Percentiles rank a stretch among this genome's conserved stretches.
phyloP scores from a whole-genome alignment of 2,329 filamentous ascomycete genomes.

The Xylaria sp. region DNA sequence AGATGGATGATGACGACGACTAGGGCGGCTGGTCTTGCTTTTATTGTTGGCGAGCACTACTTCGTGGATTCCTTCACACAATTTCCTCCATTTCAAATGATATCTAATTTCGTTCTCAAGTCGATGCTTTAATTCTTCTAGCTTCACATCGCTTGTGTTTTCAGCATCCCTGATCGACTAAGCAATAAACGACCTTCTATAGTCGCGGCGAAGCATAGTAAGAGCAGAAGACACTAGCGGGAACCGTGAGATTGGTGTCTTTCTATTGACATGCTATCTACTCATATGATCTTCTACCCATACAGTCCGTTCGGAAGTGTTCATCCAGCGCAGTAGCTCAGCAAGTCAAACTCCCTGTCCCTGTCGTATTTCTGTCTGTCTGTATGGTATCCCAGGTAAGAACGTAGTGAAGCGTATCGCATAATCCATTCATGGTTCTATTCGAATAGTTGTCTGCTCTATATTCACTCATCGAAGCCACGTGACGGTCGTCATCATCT shows the following conservation, averaged over 20 bases:
- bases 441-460: conserved; percentile 14
- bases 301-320: conserved; percentile 19
- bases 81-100: not conserved
- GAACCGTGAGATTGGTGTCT: conserved; percentile 6
- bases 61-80: not conserved
- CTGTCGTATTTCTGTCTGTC: conserved; percentile 19
- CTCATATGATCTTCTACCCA: conserved; percentile 27
- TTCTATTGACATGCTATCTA: conserved; percentile 28
- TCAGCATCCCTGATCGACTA: not conserved
- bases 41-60: not conserved
- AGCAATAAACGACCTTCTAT: not conserved
- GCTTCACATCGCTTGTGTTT: not conserved
- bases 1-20: not conserved
- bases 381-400: conserved; percentile 20
- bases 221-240: not conserved
- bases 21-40: not conserved
- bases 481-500: conserved; percentile 14
- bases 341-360: conserved; percentile 31
- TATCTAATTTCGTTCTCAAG: not conserved
- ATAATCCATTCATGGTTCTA: conserved; percentile 26
- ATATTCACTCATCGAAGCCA: conserved; percentile 6
- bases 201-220: not conserved
- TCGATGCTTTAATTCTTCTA: not conserved
- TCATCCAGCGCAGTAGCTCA: conserved; percentile 15
- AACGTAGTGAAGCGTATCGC: conserved; percentile 16